Evolutionary conservation across 2,329 filamentous ascomycete species (phyloP), one percentile per base, ranked within the genome.

Genomic region (Hypoxylon sp.): DNA sequence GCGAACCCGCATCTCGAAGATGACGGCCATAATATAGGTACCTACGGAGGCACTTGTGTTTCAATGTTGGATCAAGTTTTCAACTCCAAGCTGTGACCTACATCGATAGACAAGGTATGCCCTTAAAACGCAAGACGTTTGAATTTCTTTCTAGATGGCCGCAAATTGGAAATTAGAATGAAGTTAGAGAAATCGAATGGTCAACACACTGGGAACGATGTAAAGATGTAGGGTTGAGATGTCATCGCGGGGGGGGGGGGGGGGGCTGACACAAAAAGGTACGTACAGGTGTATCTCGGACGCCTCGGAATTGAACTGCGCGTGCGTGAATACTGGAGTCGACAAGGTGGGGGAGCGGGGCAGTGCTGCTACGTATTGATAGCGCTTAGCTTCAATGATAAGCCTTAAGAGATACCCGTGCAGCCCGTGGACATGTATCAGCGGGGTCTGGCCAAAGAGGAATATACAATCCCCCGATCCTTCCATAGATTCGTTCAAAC

Each of bases 341-440:
- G n/a, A 27, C 9, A 30, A 30, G 32, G 47, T 60, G 47, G 39
- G 41, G 19, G 29, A 39, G 53, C 52, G 52, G 53, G 53, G 53
- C 53, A 37, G 43, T 56, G 29, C 29, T 56, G 19, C 43, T 21
- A 47, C 53, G 29, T 37, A 39, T 57, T 57, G 53, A 52, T 63
- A 58, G 53, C 53, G 53, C 53, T 53, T 48, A n/a, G n/a, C n/a
- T n/a, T n/a, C n/a, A 53, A 30, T 41, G 48, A 62, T 57, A 57
- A 57, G 62, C 62, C 41, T 39, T 25, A 19, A 45, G 30, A n/a
- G n/a, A n/a, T n/a, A n/a, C n/a, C n/a, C n/a, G n/a, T n/a, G n/a
- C n/a, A n/a, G n/a, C n/a, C n/a, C n/a, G n/a, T n/a, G n/a, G n/a
- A n/a, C n/a, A n/a, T n/a, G 19, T n/a, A 21, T 23, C n/a, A 16